These are phyloP conservation scores for Trichoderma arundinaceum DNA, from an alignment of 2,329 filamentous ascomycete species.

Conservation along the genomic window DNA sequence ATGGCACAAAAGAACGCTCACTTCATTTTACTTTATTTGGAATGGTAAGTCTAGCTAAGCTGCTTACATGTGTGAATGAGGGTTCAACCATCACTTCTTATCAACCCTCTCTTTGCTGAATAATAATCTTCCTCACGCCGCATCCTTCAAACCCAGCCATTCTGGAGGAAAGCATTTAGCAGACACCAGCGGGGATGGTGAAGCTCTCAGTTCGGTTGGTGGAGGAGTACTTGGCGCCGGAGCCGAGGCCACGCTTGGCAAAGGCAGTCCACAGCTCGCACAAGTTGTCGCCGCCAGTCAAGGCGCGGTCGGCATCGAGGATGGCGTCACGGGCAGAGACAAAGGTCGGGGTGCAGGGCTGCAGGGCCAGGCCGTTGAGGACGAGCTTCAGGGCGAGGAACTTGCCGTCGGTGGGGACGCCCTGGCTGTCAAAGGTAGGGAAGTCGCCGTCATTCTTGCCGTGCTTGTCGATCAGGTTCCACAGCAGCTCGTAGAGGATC, in stretches of 20 bases:
- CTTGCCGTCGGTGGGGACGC: slow-evolving; percentile 59
- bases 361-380: slow-evolving; percentile 57
- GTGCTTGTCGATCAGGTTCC: slow-evolving; percentile 63
- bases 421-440: slow-evolving; percentile 50
- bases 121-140: not conserved
- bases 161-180: slow-evolving; percentile 31
- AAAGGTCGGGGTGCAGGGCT: slow-evolving; percentile 62
- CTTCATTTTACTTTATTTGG: slow-evolving; percentile 22
- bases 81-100: not conserved
- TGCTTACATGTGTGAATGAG: not conserved
- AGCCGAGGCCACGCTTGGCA: slow-evolving; percentile 62
- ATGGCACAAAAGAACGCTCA: not conserved
- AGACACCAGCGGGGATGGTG: slow-evolving; percentile 37
- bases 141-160: not conserved
- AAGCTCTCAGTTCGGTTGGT: slow-evolving; percentile 44
- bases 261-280: slow-evolving; percentile 62
- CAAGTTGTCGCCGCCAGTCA: slow-evolving; percentile 57
- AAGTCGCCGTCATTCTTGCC: slow-evolving; percentile 53
- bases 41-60: not conserved
- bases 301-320: slow-evolving; percentile 58
- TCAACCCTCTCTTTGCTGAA: not conserved
- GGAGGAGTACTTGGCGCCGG: slow-evolving; percentile 42
- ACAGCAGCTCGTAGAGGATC: slow-evolving; percentile 61
- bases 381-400: slow-evolving; percentile 60
- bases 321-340: slow-evolving; percentile 60